Percentiles rank a stretch among this genome's conserved stretches.
Evolutionary conservation across 345 rosid genomes (phyloP).

Genomic region (Luvunga scandens): DNA sequence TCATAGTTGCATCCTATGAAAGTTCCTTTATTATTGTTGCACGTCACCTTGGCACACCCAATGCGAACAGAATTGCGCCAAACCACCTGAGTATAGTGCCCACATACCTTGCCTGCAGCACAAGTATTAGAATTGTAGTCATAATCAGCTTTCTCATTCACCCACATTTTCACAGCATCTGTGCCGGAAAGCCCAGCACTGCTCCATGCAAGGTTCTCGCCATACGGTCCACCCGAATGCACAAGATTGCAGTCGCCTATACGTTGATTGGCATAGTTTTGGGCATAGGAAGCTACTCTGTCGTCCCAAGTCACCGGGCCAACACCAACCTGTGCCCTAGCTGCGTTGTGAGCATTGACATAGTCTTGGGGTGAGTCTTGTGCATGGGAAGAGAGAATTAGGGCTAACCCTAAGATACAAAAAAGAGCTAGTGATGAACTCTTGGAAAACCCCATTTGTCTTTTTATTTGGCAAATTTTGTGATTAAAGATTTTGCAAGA

Average conservation of each 20-base stretch:
- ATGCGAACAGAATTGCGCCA: conserved; percentile 52
- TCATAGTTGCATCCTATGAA: conserved; percentile 61
- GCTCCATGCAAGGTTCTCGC: conserved; percentile 61
- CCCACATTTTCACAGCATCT: conserved; percentile 35
- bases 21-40: conserved; percentile 44
- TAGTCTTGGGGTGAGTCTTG: conserved; percentile 42
- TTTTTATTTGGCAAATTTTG: not conserved
- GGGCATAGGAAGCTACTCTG: conserved; percentile 44
- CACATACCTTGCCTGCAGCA: conserved; percentile 39
- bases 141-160: conserved; percentile 37
- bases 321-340: conserved; percentile 40
- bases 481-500: not conserved
- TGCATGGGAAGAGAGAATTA: conserved; percentile 14
- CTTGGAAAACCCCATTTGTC: not conserved
- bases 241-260: conserved; percentile 38
- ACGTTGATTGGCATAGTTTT: conserved; percentile 33
- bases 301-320: conserved; percentile 47
- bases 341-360: conserved; percentile 50
- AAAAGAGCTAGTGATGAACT: not conserved
- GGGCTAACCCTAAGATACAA: not conserved
- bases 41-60: conserved; percentile 67
- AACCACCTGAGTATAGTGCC: conserved; percentile 74
- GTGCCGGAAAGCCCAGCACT: conserved; percentile 33
- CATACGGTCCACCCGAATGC: conserved; percentile 51
- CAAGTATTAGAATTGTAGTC: conserved; percentile 51